A percentile compares a stretch with the other conserved stretches of the same genome.
phyloP scores from a whole-genome alignment of 257 asterid species.

The Perilla frutescens region DNA sequence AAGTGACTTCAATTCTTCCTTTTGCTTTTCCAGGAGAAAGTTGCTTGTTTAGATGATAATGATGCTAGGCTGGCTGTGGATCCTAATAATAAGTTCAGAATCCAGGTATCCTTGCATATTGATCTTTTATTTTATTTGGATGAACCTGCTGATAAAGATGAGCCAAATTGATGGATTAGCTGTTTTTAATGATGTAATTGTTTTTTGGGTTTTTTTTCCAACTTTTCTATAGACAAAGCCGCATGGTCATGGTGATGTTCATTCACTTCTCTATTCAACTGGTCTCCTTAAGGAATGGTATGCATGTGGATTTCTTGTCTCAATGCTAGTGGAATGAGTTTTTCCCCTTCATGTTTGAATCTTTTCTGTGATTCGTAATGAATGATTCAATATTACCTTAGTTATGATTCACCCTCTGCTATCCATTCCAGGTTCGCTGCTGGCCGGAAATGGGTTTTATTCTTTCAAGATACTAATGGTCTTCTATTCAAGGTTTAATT shows the following conservation, averaged over 20 bases:
- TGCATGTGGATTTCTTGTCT: slow-evolving; percentile 33
- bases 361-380: slow-evolving; percentile 1
- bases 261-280: slow-evolving; percentile 89
- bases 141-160: slow-evolving; percentile 20
- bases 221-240: slow-evolving; percentile 79
- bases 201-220: slow-evolving; percentile 13
- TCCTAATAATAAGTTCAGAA: slow-evolving; percentile 71
- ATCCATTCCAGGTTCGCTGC: slow-evolving; percentile 66
- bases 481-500: slow-evolving; percentile 88
- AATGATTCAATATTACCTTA: slow-evolving; percentile 20
- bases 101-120: slow-evolving; percentile 66
- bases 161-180: slow-evolving; percentile 10
- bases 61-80: slow-evolving; percentile 94
- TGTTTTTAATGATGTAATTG: slow-evolving; percentile 26
- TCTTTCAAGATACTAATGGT: slow-evolving; percentile 99
- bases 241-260: slow-evolving; percentile 99
- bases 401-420: slow-evolving; percentile 27
- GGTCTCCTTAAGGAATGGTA: slow-evolving; percentile 93
- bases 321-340: slow-evolving; percentile 5
- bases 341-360: neutral
- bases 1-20: slow-evolving; percentile 27
- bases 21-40: slow-evolving; percentile 79
- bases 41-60: slow-evolving; percentile 98
- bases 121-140: neutral
- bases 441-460: slow-evolving; percentile 92